phyloP scores from a whole-genome alignment of 129 eudicot species.

The Lactuca saligna region DNA sequence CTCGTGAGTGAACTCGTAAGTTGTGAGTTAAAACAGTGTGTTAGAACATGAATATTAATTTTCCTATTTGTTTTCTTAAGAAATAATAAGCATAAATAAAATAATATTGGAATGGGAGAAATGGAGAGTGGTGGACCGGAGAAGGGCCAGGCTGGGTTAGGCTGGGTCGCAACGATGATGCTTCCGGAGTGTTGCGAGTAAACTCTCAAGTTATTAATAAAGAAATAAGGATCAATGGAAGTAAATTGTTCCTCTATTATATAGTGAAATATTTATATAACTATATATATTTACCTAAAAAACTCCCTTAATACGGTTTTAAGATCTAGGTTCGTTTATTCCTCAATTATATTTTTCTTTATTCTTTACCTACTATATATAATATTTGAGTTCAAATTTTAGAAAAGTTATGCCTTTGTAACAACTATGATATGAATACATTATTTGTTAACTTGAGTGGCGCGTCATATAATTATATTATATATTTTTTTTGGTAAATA shows the following conservation, averaged over 20 bases:
- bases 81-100: neutral
- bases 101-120: constrained; percentile 1
- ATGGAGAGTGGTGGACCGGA: constrained; percentile 28
- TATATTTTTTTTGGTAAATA: too few relatives aligned
- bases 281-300: too few relatives aligned
- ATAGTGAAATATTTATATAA: neutral
- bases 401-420: too few relatives aligned
- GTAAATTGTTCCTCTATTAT: neutral
- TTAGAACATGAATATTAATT: constrained; percentile 7
- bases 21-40: constrained; percentile 11
- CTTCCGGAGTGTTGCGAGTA: constrained; percentile 9
- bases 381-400: too few relatives aligned
- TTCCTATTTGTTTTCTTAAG: neutral
- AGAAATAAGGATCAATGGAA: neutral
- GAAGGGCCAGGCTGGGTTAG: constrained; percentile 26
- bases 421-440: too few relatives aligned
- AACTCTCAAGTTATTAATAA: constrained; percentile 9
- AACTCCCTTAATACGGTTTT: neutral
- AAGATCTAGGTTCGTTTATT: neutral
- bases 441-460: neutral
- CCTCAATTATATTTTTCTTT: neutral
- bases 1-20: constrained; percentile 14
- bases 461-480: too few relatives aligned
- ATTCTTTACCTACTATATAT: neutral
- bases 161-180: constrained; percentile 28